Percentiles rank a stretch among this genome's conserved stretches.
These are phyloP conservation scores for Lachancea thermotolerans DNA, from an alignment of 805 yeast species.

Conservation along the genomic window DNA sequence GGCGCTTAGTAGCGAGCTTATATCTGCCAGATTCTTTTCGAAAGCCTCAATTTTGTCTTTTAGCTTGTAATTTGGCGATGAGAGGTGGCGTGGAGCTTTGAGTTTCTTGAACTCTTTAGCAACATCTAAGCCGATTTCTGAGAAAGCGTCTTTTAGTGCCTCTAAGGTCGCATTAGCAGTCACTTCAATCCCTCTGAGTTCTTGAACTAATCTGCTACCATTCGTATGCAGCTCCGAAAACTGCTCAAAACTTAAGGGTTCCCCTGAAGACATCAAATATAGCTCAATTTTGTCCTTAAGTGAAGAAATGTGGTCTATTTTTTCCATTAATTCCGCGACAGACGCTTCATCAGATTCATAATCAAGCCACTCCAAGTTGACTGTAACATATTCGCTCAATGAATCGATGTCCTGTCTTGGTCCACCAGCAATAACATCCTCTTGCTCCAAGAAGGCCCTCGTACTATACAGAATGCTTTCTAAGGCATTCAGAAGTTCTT, in stretches of 20 bases:
- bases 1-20: constrained; percentile 23
- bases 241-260: constrained; percentile 42
- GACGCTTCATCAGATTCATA: constrained; percentile 52
- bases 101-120: constrained; percentile 45
- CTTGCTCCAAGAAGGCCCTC: constrained; percentile 52
- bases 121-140: constrained; percentile 42
- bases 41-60: constrained; percentile 12
- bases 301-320: constrained; percentile 20
- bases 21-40: constrained; percentile 11
- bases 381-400: constrained; percentile 36
- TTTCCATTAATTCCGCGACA: constrained; percentile 34
- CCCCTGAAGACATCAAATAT: constrained; percentile 36
- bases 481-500: constrained; percentile 57
- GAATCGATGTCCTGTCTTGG: constrained; percentile 36
- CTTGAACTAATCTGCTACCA: constrained; percentile 37
- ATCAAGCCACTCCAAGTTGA: constrained; percentile 71
- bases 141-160: constrained; percentile 38
- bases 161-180: constrained; percentile 41
- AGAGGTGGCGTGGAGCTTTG: constrained; percentile 25
- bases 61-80: constrained; percentile 10
- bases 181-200: constrained; percentile 39
- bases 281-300: constrained; percentile 32
- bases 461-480: constrained; percentile 70
- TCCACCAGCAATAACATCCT: constrained; percentile 38
- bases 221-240: constrained; percentile 39